phyloP scores from a whole-genome alignment of 83 land plant species.

The Diphasiastrum complanatum region DNA sequence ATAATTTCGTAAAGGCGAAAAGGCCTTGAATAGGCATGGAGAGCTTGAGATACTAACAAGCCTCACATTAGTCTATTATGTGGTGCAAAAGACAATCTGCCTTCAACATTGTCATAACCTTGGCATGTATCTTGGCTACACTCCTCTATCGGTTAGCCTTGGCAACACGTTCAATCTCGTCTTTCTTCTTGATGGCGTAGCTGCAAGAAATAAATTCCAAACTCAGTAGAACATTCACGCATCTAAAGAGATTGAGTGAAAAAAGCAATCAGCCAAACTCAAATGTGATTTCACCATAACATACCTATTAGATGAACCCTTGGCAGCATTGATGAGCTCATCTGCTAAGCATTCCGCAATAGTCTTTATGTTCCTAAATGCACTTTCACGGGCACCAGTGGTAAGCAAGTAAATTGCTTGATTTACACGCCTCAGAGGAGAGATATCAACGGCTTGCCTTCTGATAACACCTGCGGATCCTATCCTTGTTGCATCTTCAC shows the following conservation, averaged over 20 bases:
- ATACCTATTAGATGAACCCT: constrained; percentile 73
- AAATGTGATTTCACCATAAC: too few relatives aligned
- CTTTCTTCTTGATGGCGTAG: constrained; percentile 70
- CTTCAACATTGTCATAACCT: too few relatives aligned
- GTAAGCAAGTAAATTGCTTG: constrained; percentile 71
- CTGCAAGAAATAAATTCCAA: constrained; percentile 34
- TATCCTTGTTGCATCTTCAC: constrained; percentile 70
- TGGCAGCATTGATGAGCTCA: constrained; percentile 72
- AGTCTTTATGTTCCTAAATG: constrained; percentile 64
- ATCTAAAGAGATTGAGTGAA: too few relatives aligned
- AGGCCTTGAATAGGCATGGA: too few relatives aligned
- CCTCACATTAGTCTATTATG: too few relatives aligned
- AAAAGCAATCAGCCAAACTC: too few relatives aligned
- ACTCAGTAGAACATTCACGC: too few relatives aligned
- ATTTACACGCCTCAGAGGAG: constrained; percentile 62
- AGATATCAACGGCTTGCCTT: constrained; percentile 74
- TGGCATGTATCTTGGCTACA: too few relatives aligned
- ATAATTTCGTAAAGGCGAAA: too few relatives aligned
- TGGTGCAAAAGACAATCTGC: too few relatives aligned
- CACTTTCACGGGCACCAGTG: constrained; percentile 68
- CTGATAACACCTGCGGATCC: constrained; percentile 80
- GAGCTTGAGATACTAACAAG: too few relatives aligned
- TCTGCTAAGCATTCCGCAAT: constrained; percentile 73
- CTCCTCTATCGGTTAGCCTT: constrained; percentile 73
- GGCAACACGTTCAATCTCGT: constrained; percentile 65